Conservation (phyloP, 805 yeast genomes). For the Cyberlindnera bimundalis region DNA sequence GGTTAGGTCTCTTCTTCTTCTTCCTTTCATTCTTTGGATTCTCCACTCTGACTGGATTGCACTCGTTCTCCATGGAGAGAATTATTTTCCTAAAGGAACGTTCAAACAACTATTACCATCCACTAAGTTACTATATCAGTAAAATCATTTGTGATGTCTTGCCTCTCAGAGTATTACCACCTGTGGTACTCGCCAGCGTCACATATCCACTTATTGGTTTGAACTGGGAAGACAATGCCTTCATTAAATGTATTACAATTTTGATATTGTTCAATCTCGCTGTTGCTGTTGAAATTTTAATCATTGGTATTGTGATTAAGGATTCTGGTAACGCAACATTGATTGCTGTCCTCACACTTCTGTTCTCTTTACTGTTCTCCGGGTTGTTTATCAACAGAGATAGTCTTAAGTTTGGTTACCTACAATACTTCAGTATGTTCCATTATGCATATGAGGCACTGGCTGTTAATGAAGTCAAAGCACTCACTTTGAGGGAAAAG, state of each 20-base stretch:
- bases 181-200: constrained; percentile 72
- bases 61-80: constrained; percentile 84
- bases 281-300: constrained; percentile 76
- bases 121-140: constrained; percentile 78
- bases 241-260: constrained; percentile 63
- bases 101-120: constrained; percentile 90
- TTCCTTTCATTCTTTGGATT: constrained; percentile 90
- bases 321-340: constrained; percentile 93
- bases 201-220: constrained; percentile 90
- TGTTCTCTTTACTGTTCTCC: constrained; percentile 87
- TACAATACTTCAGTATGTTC: constrained; percentile 84
- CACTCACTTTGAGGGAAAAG: constrained; percentile 76
- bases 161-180: constrained; percentile 94
- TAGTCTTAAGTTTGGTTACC: constrained; percentile 55
- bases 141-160: constrained; percentile 87
- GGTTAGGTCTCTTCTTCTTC: constrained; percentile 91
- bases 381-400: constrained; percentile 91
- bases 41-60: constrained; percentile 86
- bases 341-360: constrained; percentile 75
- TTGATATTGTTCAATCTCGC: constrained; percentile 83
- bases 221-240: constrained; percentile 71
- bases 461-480: constrained; percentile 88
- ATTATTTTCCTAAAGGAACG: constrained; percentile 89
- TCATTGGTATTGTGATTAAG: constrained; percentile 81
- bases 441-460: constrained; percentile 95